Evolutionary conservation across 495 filamentous ascomycete species (phyloP), one percentile per base, ranked within the genome.

Genomic region (Aspergillus sclerotiicarbonarius): DNA sequence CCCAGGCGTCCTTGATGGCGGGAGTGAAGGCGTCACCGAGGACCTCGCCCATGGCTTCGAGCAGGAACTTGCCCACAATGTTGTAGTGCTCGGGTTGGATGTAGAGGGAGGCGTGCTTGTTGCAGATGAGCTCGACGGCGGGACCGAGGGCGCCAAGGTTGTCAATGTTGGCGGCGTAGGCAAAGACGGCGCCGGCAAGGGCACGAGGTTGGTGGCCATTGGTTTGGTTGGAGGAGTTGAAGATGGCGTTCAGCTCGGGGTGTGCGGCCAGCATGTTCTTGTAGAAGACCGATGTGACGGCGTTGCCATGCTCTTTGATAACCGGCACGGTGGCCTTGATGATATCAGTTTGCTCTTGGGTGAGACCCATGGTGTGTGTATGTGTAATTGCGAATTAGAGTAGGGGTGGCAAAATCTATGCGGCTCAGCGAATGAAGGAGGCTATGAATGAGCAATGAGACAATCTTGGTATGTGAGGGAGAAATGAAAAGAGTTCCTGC

Each of bases 71-170:
- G 54, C 84, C 88, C 30, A 92, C 88, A 50, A 88, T 81, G 45
- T 80, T 66, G 73, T 90, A 91, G 57, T 88, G 80, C 8, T 81
- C 85, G 20, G 88, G 82, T 55, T 80, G 71, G 62, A 92, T 84
- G 70, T 84, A 84, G 31, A 91, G 81, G 0, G 84, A 87, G 44
- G 83, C 87, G 61, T 92, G 88, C 71, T 90, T 90, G 69, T 88
- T 80, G 66, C 85, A 85, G 66, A 92, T 90, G 61, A 84, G 78
- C 69, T 87, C 84, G n/a, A 92, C 80, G 35, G 85, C 83, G 6
- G 80, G 76, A 33, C 68, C 58, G 5, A 92, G 77, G 25, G 78
- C 82, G 53, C 73, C 76, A 6, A 90, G 80, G 71, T 90, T 78
- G 69, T 90, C 88, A 66, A 90, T 87, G 67, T 90, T 77, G 19